A percentile compares a stretch with the other conserved stretches of the same genome.
Evolutionary conservation across 805 yeast genomes (phyloP).

Genomic region (Candida methanosorbosa): DNA sequence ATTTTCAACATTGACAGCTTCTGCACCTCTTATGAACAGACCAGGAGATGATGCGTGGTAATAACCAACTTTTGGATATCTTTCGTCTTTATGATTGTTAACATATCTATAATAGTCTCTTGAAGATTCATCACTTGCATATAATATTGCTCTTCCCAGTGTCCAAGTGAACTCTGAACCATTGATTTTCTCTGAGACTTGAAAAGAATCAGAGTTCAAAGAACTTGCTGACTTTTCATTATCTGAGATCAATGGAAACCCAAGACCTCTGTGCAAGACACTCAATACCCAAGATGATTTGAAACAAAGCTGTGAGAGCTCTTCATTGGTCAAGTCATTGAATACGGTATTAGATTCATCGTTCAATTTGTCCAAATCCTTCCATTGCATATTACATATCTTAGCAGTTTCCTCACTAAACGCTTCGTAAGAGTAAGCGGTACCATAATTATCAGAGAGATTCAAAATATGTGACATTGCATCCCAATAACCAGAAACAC

Average conservation of each 20-base stretch:
- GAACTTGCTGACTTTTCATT: slow-evolving; percentile 10
- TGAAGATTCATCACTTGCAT: slow-evolving; percentile 45
- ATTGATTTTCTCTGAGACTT: slow-evolving; percentile 51
- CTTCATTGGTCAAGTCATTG: slow-evolving; percentile 30
- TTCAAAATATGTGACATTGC: slow-evolving; percentile 40
- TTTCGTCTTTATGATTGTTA: slow-evolving; percentile 6
- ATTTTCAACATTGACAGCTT: slow-evolving; percentile 26
- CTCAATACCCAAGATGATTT: slow-evolving; percentile 51
- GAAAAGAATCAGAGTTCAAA: slow-evolving; percentile 26
- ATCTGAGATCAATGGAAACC: slow-evolving; percentile 42
- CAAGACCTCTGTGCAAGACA: slow-evolving; percentile 51
- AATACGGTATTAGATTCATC: slow-evolving; percentile 9
- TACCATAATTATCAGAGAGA: slow-evolving; percentile 19
- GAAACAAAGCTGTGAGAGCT: slow-evolving; percentile 48
- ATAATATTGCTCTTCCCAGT: slow-evolving; percentile 64
- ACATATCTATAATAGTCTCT: slow-evolving; percentile 29
- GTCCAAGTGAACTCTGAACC: slow-evolving; percentile 93
- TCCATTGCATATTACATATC: slow-evolving; percentile 37
- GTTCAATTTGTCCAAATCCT: slow-evolving; percentile 27
- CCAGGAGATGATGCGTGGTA: slow-evolving; percentile 39
- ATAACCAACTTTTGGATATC: slow-evolving; percentile 30
- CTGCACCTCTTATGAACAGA: slow-evolving; percentile 46
- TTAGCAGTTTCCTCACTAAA: slow-evolving; percentile 36
- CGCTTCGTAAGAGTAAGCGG: slow-evolving; percentile 35
- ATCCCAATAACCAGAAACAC: slow-evolving; percentile 65